phyloP scores from a whole-genome alignment of 257 asterid species.

The Osmanthus fragrans region DNA sequence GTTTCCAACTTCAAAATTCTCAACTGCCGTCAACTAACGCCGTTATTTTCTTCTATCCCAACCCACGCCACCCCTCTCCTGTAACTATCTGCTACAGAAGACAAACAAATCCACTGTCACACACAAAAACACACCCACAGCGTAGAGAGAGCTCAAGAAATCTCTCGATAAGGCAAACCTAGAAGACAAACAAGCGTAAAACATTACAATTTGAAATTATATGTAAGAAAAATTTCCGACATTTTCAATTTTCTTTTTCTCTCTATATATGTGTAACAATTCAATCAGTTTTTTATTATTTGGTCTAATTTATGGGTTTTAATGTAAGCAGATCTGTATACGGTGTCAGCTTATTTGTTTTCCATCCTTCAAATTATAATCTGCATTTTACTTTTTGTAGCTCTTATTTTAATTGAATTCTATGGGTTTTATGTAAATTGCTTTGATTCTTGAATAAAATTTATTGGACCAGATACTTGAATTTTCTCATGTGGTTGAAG shows the following conservation, averaged over 20 bases:
- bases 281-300: slow-evolving; percentile 19
- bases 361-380: background rate
- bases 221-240: slow-evolving; percentile 28
- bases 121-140: slow-evolving; percentile 5
- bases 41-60: slow-evolving; percentile 23
- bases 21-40: slow-evolving; percentile 43
- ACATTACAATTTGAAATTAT: slow-evolving; percentile 11
- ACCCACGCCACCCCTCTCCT: background rate
- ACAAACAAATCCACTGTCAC: slow-evolving; percentile 31
- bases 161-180: slow-evolving; percentile 25
- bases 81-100: slow-evolving; percentile 41
- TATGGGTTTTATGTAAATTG: slow-evolving; percentile 13
- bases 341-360: background rate
- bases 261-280: background rate
- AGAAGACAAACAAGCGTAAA: slow-evolving; percentile 8
- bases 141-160: slow-evolving; percentile 14
- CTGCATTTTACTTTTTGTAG: slow-evolving; percentile 17
- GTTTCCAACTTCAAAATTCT: slow-evolving; percentile 32
- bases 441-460: slow-evolving; percentile 14
- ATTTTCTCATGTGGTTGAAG: slow-evolving; percentile 9
- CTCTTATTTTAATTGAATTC: slow-evolving; percentile 22
- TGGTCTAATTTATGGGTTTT: background rate
- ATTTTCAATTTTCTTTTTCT: slow-evolving; percentile 13
- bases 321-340: slow-evolving; percentile 26
- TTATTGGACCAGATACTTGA: slow-evolving; percentile 10